Conservation (phyloP, 176 grass and related monocot species). For the Metroxylon sagu region DNA sequence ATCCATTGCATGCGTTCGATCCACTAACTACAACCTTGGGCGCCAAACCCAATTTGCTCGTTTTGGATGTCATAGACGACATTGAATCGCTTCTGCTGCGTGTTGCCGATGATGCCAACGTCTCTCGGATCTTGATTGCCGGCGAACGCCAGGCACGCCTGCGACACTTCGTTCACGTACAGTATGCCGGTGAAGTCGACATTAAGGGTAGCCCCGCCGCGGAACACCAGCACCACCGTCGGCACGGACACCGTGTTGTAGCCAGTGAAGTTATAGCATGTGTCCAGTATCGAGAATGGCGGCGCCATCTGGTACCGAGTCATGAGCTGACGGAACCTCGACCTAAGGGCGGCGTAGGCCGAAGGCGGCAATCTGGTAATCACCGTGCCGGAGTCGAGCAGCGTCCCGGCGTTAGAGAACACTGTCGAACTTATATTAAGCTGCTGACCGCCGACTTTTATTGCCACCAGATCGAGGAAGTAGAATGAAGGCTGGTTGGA, state of each 20-base stretch:
- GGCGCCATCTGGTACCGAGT: slow-evolving; percentile 20
- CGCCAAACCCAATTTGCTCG: slow-evolving; percentile 52
- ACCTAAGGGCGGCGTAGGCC: not conserved
- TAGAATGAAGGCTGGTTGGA: not conserved
- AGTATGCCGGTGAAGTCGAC: slow-evolving; percentile 53
- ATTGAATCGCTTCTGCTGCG: slow-evolving; percentile 58
- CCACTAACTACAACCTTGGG: slow-evolving; percentile 29
- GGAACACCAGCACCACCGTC: slow-evolving; percentile 46
- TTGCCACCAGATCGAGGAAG: not conserved
- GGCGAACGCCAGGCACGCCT: slow-evolving; percentile 78
- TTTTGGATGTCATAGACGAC: slow-evolving; percentile 66
- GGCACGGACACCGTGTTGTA: slow-evolving; percentile 36
- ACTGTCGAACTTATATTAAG: not conserved
- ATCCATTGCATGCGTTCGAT: not conserved
- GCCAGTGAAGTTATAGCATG: slow-evolving; percentile 71
- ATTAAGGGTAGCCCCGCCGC: slow-evolving; percentile 26
- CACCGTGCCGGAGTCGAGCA: slow-evolving; percentile 8
- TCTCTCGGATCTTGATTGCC: slow-evolving; percentile 31
- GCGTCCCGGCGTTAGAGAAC: not conserved
- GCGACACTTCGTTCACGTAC: slow-evolving; percentile 40
- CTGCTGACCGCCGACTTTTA: not conserved
- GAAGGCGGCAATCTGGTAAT: not conserved
- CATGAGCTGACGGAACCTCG: not conserved
- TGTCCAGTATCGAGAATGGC: slow-evolving; percentile 58
- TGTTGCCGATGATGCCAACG: slow-evolving; percentile 55